A percentile compares a stretch with the other conserved stretches of the same genome.
Conservation (phyloP, 208 protist genomes). For the Trypanosomatidae sp. region DNA sequence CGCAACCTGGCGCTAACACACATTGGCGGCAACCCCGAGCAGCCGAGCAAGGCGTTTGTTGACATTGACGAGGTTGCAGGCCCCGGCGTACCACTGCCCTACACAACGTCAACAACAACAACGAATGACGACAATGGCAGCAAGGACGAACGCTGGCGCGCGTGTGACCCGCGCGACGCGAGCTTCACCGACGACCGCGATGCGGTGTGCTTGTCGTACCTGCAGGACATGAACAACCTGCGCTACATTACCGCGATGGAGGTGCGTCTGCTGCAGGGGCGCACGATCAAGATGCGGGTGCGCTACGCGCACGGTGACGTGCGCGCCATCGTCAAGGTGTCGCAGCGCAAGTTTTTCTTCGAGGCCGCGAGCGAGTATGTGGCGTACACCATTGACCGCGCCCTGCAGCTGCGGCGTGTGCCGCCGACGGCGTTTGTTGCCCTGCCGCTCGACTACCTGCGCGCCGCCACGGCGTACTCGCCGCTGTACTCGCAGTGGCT, state of each 20-base stretch:
- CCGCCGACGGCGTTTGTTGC: slow-evolving; percentile 43
- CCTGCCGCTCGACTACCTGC: slow-evolving; percentile 61
- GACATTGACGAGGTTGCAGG: slow-evolving; percentile 34
- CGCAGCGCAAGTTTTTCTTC: slow-evolving; percentile 68
- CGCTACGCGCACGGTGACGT: slow-evolving; percentile 64
- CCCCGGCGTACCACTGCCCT: slow-evolving; percentile 30
- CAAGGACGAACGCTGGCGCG: slow-evolving; percentile 25
- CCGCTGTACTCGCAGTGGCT: slow-evolving; percentile 73
- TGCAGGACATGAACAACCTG: slow-evolving; percentile 65
- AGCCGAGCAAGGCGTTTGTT: slow-evolving; percentile 36
- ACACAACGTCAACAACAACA: slow-evolving; percentile 3
- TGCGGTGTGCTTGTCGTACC: slow-evolving; percentile 46
- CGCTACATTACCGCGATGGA: slow-evolving; percentile 63
- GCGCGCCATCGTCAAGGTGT: slow-evolving; percentile 64
- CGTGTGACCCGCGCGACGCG: slow-evolving; percentile 53
- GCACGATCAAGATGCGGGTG: slow-evolving; percentile 74
- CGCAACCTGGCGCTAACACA: slow-evolving; percentile 23
- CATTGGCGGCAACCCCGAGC: slow-evolving; percentile 32
- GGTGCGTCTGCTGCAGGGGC: slow-evolving; percentile 30
- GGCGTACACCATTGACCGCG: slow-evolving; percentile 50
- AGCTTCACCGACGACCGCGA: slow-evolving; percentile 46
- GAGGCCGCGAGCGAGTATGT: slow-evolving; percentile 64
- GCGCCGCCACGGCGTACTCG: slow-evolving; percentile 45
- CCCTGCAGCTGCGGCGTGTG: slow-evolving; percentile 45
- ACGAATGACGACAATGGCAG: no score